These are phyloP conservation scores for Phaffia rhodozyma DNA, from an alignment of 1,284 basidiomycete genomes.

Conservation along the genomic window DNA sequence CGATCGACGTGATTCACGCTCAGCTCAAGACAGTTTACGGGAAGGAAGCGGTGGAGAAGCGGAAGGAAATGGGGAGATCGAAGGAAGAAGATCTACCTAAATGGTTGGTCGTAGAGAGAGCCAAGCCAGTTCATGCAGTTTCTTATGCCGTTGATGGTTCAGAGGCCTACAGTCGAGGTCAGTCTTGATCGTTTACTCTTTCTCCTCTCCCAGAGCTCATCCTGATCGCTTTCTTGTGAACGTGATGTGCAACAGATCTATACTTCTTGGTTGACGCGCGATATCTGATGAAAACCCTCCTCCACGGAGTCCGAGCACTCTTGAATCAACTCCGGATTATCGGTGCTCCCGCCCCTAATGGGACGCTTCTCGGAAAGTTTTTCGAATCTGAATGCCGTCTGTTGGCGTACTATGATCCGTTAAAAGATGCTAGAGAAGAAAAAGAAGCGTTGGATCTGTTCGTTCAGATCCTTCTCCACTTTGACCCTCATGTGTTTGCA, in stretches of 20 bases:
- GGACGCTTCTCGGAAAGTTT: constrained; percentile 72
- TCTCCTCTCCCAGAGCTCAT: background rate
- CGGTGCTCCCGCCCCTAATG: constrained; percentile 68
- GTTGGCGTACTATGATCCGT: constrained; percentile 70
- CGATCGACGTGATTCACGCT: constrained; percentile 55
- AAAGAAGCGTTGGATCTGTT: constrained; percentile 83
- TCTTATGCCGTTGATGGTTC: constrained; percentile 62
- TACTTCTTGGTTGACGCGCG: constrained; percentile 53
- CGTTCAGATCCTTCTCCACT: constrained; percentile 60
- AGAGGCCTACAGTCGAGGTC: constrained; percentile 59
- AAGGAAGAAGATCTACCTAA: constrained; percentile 39
- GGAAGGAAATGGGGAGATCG: constrained; percentile 32
- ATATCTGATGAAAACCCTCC: constrained; percentile 72
- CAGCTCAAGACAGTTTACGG: constrained; percentile 30
- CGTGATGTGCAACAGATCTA: constrained; percentile 4
- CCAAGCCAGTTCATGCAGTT: constrained; percentile 61
- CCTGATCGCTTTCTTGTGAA: background rate
- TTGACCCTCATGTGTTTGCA: constrained; percentile 82
- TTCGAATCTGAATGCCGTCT: constrained; percentile 77
- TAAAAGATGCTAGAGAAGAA: constrained; percentile 60
- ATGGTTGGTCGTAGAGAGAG: constrained; percentile 56
- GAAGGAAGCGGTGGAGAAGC: constrained; percentile 19
- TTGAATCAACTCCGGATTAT: constrained; percentile 67
- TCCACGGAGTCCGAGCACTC: constrained; percentile 80
- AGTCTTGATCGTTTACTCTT: constrained; percentile 21